Base-by-base conservation (phyloP, 805 yeast genomes). In the Dipodascopsis uninucleata region DNA sequence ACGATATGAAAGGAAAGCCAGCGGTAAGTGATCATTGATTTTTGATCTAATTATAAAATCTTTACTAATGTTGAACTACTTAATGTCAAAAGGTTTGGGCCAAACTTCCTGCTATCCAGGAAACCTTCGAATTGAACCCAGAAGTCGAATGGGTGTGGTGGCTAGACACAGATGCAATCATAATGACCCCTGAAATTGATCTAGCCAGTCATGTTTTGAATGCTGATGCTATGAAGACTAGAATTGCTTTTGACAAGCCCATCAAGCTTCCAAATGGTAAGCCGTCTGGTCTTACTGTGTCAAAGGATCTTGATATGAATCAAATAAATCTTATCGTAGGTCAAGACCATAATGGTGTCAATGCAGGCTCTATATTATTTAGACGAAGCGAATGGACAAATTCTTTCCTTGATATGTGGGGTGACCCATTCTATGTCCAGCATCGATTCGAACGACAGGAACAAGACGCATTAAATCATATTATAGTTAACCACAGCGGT, bases 281-380 rank as follows among this genome's bases (percentile, higher is more conserved):
- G 14, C 28, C 21, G 4, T 38, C 52, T 3, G 43, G 39, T 16
- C 25, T 41, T 18, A 31, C 16, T 5, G 49, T 49, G 10, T 41
- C 56, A 5, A 41, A 32, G n/a, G 31, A 26, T 4, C 22, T 42
- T 28, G 35, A 55, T 18, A 22, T 43, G 6, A 28, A 23, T 16
- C 26, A 28, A 14, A 66, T 83, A 18, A 85, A 85, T 57, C 62
- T 85, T 69, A 61, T 85, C n/a, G 71, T 85, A 29, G 81, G 93
- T 0, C 94, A 85, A 63, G 95, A 85, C 63, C 83, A 93, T 64
- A 89, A 90, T 49, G 94, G 94, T 1, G 84, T 85, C 67, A 85
- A 85, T 60, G 65, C 85, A 44, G 94, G 94, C 6, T 82, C 90
- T 0, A 85, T 85, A 57, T 64, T 85, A 43, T 71, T 85, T 58